Conservation (phyloP, 2,329 filamentous ascomycete genomes). For the Colletotrichum orchidophilum region DNA sequence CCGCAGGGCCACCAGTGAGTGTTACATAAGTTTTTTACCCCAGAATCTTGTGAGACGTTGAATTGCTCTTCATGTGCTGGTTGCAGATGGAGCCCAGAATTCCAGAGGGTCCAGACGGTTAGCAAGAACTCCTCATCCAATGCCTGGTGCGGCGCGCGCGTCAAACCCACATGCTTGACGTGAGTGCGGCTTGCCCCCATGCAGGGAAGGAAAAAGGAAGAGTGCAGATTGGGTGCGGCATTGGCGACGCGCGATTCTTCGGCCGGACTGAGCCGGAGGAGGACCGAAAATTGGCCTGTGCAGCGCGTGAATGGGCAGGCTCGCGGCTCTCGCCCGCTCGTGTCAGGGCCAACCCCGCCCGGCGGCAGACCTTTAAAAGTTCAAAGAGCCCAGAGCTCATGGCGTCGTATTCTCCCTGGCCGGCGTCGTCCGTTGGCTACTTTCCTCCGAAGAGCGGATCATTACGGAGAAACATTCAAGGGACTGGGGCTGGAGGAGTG, state of each 20-base stretch:
- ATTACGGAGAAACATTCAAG: conserved; percentile 20
- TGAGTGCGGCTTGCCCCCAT: background rate
- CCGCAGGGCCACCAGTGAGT: background rate
- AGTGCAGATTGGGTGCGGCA: background rate
- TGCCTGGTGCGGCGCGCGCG: background rate
- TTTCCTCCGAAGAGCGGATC: conserved; percentile 17
- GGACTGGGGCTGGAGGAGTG: conserved; percentile 8
- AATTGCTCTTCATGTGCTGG: background rate
- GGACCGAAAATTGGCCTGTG: conserved; percentile 18
- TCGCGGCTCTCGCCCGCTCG: conserved; percentile 11
- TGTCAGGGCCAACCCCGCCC: background rate
- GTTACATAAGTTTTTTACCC: conserved; percentile 8
- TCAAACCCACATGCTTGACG: conserved; percentile 13
- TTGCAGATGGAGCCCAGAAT: conserved; percentile 8
- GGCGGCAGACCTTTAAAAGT: background rate
- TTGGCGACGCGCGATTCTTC: conserved; percentile 5
- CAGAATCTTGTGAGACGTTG: conserved; percentile 10
- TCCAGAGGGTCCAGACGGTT: background rate
- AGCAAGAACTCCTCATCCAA: background rate
- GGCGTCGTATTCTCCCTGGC: conserved; percentile 11
- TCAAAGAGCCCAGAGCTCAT: conserved; percentile 1
- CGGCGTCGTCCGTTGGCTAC: conserved; percentile 15
- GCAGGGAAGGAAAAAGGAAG: background rate
- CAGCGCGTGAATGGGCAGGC: conserved; percentile 2
- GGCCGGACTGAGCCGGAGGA: conserved; percentile 23